These are phyloP conservation scores for Purpureocillium takamizusanense DNA, from an alignment of 2,329 filamentous ascomycete species.

Conservation along the genomic window DNA sequence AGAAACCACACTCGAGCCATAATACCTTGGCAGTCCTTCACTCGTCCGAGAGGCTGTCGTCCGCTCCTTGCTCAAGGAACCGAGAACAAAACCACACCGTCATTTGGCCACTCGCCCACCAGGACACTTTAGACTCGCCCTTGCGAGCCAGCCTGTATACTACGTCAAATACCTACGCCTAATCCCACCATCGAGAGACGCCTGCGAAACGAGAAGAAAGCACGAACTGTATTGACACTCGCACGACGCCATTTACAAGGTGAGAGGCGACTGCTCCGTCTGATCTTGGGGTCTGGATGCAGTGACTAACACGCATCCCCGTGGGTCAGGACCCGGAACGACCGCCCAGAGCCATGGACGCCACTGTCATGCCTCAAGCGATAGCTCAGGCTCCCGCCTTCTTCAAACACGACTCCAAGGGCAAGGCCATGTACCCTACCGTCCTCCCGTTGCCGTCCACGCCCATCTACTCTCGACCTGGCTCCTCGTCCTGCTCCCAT, in stretches of 20 bases:
- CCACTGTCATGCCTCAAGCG: constrained; percentile 47
- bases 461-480: constrained; percentile 56
- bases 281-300: background rate
- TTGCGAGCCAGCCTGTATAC: constrained; percentile 5
- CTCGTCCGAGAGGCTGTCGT: constrained; percentile 27
- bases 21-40: constrained; percentile 20
- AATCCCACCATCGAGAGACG: constrained; percentile 7
- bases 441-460: constrained; percentile 49
- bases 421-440: constrained; percentile 48
- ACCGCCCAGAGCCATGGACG: constrained; percentile 49
- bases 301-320: background rate
- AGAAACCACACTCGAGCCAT: constrained; percentile 17
- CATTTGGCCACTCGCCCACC: constrained; percentile 2
- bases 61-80: constrained; percentile 30
- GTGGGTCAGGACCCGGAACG: constrained; percentile 5
- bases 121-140: background rate
- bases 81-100: constrained; percentile 6
- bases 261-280: background rate
- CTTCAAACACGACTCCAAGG: constrained; percentile 69
- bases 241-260: background rate
- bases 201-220: constrained; percentile 5
- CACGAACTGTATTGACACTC: background rate
- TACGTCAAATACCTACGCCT: constrained; percentile 3
- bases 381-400: constrained; percentile 72
- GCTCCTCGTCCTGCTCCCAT: constrained; percentile 57